Base-by-base conservation (phyloP, 176 grass and related monocot genomes). In the Oryza officinalis region DNA sequence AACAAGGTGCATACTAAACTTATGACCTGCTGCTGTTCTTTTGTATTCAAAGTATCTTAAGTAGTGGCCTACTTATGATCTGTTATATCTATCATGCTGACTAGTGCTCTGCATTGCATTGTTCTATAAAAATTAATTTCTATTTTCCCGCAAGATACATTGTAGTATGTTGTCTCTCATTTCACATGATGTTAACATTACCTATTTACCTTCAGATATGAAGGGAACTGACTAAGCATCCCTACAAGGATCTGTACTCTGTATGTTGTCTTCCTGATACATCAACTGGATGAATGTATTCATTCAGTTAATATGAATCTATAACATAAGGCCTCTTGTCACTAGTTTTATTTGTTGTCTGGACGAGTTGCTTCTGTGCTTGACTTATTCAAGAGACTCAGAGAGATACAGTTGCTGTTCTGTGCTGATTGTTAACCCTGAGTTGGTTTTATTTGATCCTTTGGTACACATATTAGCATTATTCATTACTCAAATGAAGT, bases 1-100 rank as follows among this genome's bases (percentile, higher is more conserved):
- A 98, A 80, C 67, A 98, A 98, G 92, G 96, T 98, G 47, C 14
- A 52, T 79, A 82, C 57, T 68, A 17, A 77, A 44, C 22, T 79
- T 60, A 26, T 66, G 35, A 50, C 10, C 22, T 84, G 32, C 4
- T 85, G 22, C 38, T 33, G 1, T 25, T 46, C 20, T 22, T 40
- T 79, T 74, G 33, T 10, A 40, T 23, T 61, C 8, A 40, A 82
- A 65, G 40, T 22, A 14, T 15, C 35, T 67, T 13, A 66, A 2
- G 44, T 64, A 22, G 38, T 45, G 13, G 63, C 14, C 52, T 64
- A 22, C 28, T 71, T 63, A 65, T 82, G 22, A 22, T 77, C 2
- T 76, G 20, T 46, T 41, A 25, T 46, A 57, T 35, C 13, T 76
- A 13, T 46, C 14, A 8, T 38, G 5, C 13, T 9, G 66, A 25